phyloP scores from a whole-genome alignment of 306 rosid genomes.

The Prunus fruticosa region DNA sequence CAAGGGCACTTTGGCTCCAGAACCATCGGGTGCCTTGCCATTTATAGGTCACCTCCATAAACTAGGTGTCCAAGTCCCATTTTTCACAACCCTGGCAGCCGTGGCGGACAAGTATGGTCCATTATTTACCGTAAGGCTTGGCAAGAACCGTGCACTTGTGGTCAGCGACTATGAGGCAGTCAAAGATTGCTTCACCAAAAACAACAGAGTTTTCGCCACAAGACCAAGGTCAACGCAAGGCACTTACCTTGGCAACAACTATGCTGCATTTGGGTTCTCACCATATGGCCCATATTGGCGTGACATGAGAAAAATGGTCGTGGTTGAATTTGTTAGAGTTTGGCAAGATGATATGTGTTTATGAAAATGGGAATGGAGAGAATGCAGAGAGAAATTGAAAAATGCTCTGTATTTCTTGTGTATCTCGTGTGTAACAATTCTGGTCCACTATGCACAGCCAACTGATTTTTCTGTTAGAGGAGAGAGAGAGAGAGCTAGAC shows the following conservation, averaged over 20 bases:
- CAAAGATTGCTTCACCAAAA: slow-evolving; percentile 55
- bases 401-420: too few relatives aligned
- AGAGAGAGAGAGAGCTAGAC: too few relatives aligned
- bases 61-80: slow-evolving; percentile 20
- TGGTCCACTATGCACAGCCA: too few relatives aligned
- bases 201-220: slow-evolving; percentile 40
- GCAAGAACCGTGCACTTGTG: slow-evolving; percentile 38
- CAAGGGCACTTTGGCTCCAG: slow-evolving; percentile 34
- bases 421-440: too few relatives aligned
- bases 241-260: slow-evolving; percentile 41
- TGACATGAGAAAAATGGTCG: slow-evolving; percentile 31
- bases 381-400: too few relatives aligned
- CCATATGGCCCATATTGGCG: not conserved
- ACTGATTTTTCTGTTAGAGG: too few relatives aligned
- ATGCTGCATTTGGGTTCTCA: not conserved
- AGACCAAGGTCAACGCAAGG: slow-evolving; percentile 47
- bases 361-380: too few relatives aligned
- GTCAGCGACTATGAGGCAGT: slow-evolving; percentile 42
- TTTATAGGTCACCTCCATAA: slow-evolving; percentile 61
- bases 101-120: slow-evolving; percentile 51
- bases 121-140: slow-evolving; percentile 40
- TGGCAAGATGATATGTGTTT: too few relatives aligned
- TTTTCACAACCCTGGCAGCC: slow-evolving; percentile 36
- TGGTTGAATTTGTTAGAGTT: too few relatives aligned
- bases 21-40: slow-evolving; percentile 40